Evolutionary conservation across 768 basidiomycete species (phyloP).

Genomic region (Leccinum variicolor): DNA sequence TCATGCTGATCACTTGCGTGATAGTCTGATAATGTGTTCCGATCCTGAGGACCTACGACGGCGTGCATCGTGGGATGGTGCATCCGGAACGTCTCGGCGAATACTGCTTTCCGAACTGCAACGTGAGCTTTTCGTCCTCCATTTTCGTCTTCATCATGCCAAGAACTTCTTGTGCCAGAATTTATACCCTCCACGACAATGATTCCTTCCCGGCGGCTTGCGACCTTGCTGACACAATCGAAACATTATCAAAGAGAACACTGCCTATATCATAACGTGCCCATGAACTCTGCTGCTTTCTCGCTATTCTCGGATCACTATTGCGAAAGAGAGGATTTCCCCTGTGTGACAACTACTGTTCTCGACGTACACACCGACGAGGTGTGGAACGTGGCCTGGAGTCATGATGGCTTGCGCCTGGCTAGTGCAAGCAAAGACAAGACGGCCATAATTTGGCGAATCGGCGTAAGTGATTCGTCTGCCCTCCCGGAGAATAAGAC

Average conservation of each 20-base stretch:
- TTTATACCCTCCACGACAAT: slow-evolving; percentile 89
- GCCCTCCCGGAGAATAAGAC: background rate
- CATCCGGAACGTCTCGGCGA: slow-evolving; percentile 71
- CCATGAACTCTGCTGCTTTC: slow-evolving; percentile 51
- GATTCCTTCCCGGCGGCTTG: slow-evolving; percentile 88
- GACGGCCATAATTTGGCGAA: slow-evolving; percentile 84
- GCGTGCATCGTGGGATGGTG: slow-evolving; percentile 88
- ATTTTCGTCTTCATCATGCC: background rate
- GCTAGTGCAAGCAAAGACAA: slow-evolving; percentile 89
- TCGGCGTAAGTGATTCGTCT: slow-evolving; percentile 57
- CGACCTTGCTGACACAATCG: slow-evolving; percentile 83
- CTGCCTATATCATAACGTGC: slow-evolving; percentile 86
- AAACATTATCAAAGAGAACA: slow-evolving; percentile 71
- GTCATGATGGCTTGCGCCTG: slow-evolving; percentile 78
- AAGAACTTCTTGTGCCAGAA: slow-evolving; percentile 40
- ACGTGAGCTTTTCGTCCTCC: slow-evolving; percentile 44
- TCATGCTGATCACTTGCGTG: slow-evolving; percentile 15
- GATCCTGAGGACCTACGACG: slow-evolving; percentile 78
- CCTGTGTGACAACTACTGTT: slow-evolving; percentile 79
- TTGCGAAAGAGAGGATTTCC: slow-evolving; percentile 81
- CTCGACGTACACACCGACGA: slow-evolving; percentile 87
- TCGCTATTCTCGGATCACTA: slow-evolving; percentile 88
- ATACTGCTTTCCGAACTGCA: slow-evolving; percentile 77
- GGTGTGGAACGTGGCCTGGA: slow-evolving; percentile 97
- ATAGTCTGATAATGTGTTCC: slow-evolving; percentile 89